Evolutionary conservation across 106 monocot genomes (phyloP).

Genomic region (Apostasia ramifera): DNA sequence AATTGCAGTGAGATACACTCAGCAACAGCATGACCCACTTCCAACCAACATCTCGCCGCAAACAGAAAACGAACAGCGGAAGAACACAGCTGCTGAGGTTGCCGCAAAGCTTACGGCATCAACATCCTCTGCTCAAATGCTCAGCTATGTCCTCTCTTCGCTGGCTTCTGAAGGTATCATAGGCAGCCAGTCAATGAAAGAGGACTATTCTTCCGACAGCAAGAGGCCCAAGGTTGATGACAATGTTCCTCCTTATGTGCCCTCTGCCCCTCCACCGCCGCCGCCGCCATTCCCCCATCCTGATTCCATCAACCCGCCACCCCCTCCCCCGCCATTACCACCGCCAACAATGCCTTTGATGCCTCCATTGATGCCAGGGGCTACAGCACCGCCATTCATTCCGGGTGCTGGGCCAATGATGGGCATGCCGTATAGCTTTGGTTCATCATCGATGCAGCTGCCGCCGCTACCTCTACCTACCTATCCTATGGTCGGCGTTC

Average conservation of each 20-base stretch:
- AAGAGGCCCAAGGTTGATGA: conserved; percentile 56
- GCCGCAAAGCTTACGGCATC: conserved; percentile 65
- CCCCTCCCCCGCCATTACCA: neutral
- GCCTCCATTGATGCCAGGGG: conserved; percentile 19
- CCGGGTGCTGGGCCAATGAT: conserved; percentile 14
- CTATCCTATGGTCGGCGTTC: conserved; percentile 5
- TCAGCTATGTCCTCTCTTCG: conserved; percentile 62
- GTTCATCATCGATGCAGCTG: conserved; percentile 1
- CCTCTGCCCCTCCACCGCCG: conserved; percentile 11
- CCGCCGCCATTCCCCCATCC: conserved; percentile 29
- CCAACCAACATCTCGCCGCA: neutral
- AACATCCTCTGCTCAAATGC: conserved; percentile 61
- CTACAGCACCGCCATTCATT: conserved; percentile 4
- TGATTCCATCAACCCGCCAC: conserved; percentile 12
- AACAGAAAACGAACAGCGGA: conserved; percentile 25
- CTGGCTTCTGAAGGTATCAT: conserved; percentile 53
- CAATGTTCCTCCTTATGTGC: conserved; percentile 17
- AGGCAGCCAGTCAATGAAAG: conserved; percentile 13
- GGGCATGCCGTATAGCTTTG: conserved; percentile 20
- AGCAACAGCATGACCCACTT: neutral
- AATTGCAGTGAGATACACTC: neutral
- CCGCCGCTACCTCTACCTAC: conserved; percentile 2
- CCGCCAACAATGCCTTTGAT: conserved; percentile 9
- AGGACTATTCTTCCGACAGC: conserved; percentile 30
- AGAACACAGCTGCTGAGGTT: conserved; percentile 47